Percentiles rank a stretch among this genome's conserved stretches.
Conservation (phyloP, 257 asterid genomes). For the Catharanthus roseus region DNA sequence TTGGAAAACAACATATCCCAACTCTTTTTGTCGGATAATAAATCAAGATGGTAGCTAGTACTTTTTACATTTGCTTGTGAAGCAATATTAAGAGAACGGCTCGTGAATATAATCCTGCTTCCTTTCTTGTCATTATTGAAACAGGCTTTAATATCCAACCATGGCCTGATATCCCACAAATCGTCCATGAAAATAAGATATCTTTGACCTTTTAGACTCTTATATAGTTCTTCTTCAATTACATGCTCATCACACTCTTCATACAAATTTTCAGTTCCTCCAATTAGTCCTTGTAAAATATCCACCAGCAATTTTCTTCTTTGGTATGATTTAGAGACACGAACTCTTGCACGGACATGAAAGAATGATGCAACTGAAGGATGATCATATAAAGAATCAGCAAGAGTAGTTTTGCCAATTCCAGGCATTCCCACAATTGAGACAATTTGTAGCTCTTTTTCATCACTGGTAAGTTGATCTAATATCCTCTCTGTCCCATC, state of each 20-base stretch:
- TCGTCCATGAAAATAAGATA: constrained; percentile 16
- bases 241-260: background rate
- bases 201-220: background rate
- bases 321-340: no score
- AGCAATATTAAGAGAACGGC: background rate
- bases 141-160: background rate
- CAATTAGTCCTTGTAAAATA: background rate
- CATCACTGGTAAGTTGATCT: background rate
- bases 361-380: no score
- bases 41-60: background rate
- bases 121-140: background rate
- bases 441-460: background rate
- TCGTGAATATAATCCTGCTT: constrained; percentile 7
- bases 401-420: no score
- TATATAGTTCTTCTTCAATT: background rate
- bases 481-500: background rate
- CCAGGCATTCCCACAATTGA: no score
- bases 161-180: constrained; percentile 3
- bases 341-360: no score
- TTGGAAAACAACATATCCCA: background rate
- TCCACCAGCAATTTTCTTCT: background rate
- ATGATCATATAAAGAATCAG: no score
- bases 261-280: no score
- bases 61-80: background rate
- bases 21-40: background rate